Base-by-base conservation (phyloP, 805 yeast genomes). In the Cyberlindnera maritima region DNA sequence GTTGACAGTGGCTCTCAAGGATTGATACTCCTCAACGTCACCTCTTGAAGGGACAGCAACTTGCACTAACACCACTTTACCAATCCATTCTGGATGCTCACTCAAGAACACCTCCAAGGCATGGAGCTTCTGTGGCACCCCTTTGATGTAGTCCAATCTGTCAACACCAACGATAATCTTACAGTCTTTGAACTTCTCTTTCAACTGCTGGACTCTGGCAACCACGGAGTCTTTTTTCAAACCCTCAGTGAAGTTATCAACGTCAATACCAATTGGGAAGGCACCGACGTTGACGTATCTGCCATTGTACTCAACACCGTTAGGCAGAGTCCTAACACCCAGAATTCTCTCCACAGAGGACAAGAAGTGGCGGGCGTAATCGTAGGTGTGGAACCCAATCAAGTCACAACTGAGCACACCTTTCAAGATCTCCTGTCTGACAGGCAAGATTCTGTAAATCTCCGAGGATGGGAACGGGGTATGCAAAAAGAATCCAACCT, bases 391-490 rank as follows among this genome's bases (percentile, higher is more conserved):
- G 77, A 94, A 94, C 0, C 99, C 99, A 61, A 94, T 82, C 59
- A 95, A 75, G 64, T 94, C 96, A 69, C 98, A 92, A 58, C 94
- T 85, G 61, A 94, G 72, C 2, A 94, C 96, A 47, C 99, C 99
- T 52, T 79, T 80, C 57, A 94, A 71, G 43, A 94, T 89, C 65
- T 95, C 98, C 57, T 84, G 81, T 67, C 99, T 77, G 14, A 95
- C 99, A 0, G 99, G 99, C 58, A 94, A 72, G 46, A 95, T 91
- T 63, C 99, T 76, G 70, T 94, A 94, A 51, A 94, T 92, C 64
- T 94, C 99, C 47, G 95, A 84, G 11, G 96, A 87, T 13, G 99
- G 99, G 79, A 94, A 94, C 1, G 99, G 99, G 0, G 98, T 95
- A 64, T 94, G 99, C 54, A 94, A 71, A 68, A 94, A 94, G 71